These are phyloP conservation scores for Paragyromitra xinjiangensis DNA, from an alignment of 495 filamentous ascomycete species.

Conservation along the genomic window DNA sequence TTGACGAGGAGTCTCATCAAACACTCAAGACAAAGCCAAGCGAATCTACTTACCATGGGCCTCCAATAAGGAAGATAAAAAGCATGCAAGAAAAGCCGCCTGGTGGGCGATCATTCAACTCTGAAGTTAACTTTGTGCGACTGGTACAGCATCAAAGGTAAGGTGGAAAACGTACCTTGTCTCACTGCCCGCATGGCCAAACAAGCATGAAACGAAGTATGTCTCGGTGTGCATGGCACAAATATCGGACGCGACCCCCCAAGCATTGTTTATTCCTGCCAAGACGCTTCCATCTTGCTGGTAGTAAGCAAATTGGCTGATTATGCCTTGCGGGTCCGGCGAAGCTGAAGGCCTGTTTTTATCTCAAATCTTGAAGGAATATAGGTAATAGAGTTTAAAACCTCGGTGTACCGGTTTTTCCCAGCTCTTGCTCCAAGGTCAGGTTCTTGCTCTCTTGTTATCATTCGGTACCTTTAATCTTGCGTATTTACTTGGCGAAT, in stretches of 20 bases:
- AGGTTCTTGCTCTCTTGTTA: neutral
- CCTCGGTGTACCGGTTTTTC: neutral
- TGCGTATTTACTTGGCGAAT: neutral
- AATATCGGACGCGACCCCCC: neutral
- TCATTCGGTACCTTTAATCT: neutral
- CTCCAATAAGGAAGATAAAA: neutral
- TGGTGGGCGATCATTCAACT: conserved; percentile 30
- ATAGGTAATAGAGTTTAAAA: neutral
- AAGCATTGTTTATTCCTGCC: neutral
- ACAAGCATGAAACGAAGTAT: conserved; percentile 44
- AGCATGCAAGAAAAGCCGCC: conserved; percentile 22
- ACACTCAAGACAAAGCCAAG: conserved; percentile 13
- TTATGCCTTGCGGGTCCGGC: too few relatives aligned
- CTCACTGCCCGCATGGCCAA: conserved; percentile 23
- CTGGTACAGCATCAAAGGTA: conserved; percentile 4
- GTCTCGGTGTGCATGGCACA: conserved; percentile 29
- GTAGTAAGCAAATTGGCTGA: neutral
- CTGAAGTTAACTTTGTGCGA: conserved; percentile 27
- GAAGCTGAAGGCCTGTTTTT: neutral
- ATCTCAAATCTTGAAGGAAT: neutral
- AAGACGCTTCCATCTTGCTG: neutral
- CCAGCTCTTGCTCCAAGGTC: neutral
- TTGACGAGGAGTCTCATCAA: conserved; percentile 2
- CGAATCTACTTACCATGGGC: neutral
- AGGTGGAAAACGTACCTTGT: conserved; percentile 18